Evolutionary conservation across 139 green algal genomes (phyloP).

Genomic region (Chlorokybus atmophyticus): DNA sequence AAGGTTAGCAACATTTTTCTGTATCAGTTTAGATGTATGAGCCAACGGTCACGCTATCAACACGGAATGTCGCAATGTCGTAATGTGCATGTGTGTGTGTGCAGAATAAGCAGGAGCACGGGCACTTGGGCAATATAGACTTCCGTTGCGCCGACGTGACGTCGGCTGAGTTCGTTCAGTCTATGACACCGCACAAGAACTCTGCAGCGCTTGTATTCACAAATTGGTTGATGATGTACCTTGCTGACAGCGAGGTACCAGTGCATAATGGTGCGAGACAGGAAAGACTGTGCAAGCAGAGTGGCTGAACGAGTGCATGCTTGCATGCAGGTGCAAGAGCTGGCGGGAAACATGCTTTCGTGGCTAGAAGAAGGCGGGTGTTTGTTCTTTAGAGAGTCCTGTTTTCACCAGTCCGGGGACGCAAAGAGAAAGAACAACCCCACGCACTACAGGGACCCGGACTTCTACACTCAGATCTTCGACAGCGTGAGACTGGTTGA

Average conservation of each 20-base stretch:
- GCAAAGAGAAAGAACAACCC: conserved; percentile 54
- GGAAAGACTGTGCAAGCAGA: too few relatives aligned
- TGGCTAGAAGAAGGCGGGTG: conserved; percentile 42
- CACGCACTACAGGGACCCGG: conserved; percentile 65
- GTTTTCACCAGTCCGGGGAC: conserved; percentile 72
- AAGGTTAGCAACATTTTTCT: too few relatives aligned
- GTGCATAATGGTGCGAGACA: too few relatives aligned
- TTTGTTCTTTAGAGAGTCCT: conserved; percentile 80
- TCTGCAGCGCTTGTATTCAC: conserved; percentile 58
- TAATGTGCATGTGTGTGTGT: background rate
- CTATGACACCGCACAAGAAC: conserved; percentile 6
- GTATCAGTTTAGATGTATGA: too few relatives aligned
- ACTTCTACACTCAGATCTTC: conserved; percentile 17
- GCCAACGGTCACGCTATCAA: too few relatives aligned
- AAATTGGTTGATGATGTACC: conserved; percentile 93
- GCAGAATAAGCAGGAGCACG: conserved; percentile 25
- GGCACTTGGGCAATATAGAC: conserved; percentile 13
- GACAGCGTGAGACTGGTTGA: background rate
- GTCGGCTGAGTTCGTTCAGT: conserved; percentile 2
- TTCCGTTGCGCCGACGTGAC: conserved; percentile 31
- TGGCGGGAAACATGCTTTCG: background rate
- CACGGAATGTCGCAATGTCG: too few relatives aligned
- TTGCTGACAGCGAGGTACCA: conserved; percentile 64
- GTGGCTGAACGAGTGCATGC: too few relatives aligned
- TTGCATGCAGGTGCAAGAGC: conserved; percentile 12